These are phyloP conservation scores for Pseudotsuga menziesii DNA, from an alignment of 75 land plant genomes.

Conservation along the genomic window DNA sequence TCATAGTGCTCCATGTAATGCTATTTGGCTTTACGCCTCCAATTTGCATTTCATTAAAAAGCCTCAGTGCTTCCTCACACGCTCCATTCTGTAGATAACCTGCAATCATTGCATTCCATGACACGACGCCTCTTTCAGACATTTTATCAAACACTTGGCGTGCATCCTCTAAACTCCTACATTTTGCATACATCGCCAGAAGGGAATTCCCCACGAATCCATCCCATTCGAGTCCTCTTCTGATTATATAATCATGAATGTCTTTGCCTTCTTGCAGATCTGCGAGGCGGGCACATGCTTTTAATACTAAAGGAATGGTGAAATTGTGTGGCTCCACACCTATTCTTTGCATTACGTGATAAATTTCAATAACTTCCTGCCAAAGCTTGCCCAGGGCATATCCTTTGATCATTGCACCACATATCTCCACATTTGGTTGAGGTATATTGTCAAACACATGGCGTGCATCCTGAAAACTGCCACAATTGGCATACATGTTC, in stretches of 20 bases:
- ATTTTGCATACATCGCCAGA: constrained; percentile 35
- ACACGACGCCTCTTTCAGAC: constrained; percentile 14
- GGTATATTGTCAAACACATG: constrained; percentile 42
- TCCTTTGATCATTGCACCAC: constrained; percentile 24
- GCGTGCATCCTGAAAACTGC: constrained; percentile 13
- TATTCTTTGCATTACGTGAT: constrained; percentile 22
- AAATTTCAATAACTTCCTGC: constrained; percentile 19
- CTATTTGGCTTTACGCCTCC: constrained; percentile 12
- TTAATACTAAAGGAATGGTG: constrained; percentile 25
- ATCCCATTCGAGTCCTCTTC: constrained; percentile 21
- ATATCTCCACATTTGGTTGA: constrained; percentile 21
- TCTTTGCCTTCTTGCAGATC: constrained; percentile 13
- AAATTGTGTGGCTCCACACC: constrained; percentile 27
- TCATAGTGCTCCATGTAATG: constrained; percentile 23
- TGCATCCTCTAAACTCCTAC: constrained; percentile 28
- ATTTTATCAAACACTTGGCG: constrained; percentile 40
- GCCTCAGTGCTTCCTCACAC: constrained; percentile 8
- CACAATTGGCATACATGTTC: constrained; percentile 21
- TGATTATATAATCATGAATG: constrained; percentile 27
- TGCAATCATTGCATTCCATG: constrained; percentile 42
- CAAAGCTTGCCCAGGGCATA: constrained; percentile 20
- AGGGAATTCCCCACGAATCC: constrained; percentile 26
- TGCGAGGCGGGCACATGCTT: constrained; percentile 28
- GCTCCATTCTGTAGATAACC: constrained; percentile 17
- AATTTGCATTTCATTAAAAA: constrained; percentile 16